Evolutionary conservation across 1,284 basidiomycete genomes (phyloP).

Genomic region (Cryptococcus sp.): DNA sequence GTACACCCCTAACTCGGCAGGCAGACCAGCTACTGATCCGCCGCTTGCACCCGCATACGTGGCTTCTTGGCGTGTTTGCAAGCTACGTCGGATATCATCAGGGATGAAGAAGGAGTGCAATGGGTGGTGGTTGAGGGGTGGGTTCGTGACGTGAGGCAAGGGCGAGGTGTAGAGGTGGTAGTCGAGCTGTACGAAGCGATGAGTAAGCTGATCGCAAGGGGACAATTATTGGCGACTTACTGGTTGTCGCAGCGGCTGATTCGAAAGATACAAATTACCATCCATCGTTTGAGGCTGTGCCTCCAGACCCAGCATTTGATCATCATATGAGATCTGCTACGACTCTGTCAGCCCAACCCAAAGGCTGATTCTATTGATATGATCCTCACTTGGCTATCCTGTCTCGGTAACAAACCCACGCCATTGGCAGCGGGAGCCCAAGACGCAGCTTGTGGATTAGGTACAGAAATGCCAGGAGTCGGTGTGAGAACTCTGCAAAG

Average conservation of each 20-base stretch:
- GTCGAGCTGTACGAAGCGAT: conserved; percentile 64
- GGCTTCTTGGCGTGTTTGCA: conserved; percentile 79
- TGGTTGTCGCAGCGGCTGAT: conserved; percentile 64
- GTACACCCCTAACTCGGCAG: conserved; percentile 87
- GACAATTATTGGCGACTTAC: conserved; percentile 65
- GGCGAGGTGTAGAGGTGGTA: conserved; percentile 84
- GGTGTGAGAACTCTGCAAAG: no score
- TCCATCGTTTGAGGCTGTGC: conserved; percentile 18
- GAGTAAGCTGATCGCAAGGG: background rate
- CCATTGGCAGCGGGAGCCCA: no score
- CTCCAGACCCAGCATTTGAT: conserved; percentile 25
- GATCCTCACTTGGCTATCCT: no score
- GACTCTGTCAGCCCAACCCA: no score
- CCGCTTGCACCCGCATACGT: conserved; percentile 55
- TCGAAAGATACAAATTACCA: conserved; percentile 56
- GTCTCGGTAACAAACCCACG: no score
- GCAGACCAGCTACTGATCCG: conserved; percentile 60
- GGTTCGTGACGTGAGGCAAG: conserved; percentile 59
- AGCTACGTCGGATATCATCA: conserved; percentile 70
- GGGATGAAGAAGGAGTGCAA: conserved; percentile 66
- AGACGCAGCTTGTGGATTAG: no score
- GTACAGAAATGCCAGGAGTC: no score
- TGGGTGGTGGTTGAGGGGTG: conserved; percentile 51
- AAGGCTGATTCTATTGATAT: no score
- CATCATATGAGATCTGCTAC: conserved; percentile 28